Evolutionary conservation across 2,329 filamentous ascomycete genomes (phyloP), one percentile per base, ranked within the genome.

Genomic region (Plectosphaerella cucumerina): DNA sequence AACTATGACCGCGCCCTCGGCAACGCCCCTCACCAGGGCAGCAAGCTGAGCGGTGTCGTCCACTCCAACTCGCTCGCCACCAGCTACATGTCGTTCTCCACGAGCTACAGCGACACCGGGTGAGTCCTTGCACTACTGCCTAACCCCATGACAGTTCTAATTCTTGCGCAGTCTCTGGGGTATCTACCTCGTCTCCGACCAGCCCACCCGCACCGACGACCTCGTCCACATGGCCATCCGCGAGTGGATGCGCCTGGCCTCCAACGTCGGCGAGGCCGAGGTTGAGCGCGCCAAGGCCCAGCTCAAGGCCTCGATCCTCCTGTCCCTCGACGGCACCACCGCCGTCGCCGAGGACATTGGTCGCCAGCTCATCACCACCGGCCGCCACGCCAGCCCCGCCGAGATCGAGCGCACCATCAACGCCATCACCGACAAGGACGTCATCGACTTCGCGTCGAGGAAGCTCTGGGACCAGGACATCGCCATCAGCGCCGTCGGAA

Each of bases 51-150:
- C 80, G 86, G 87, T 59, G 90, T 94, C 66, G 87, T 99, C 61
- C 89, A 95, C 81, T 86, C 96, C 76, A 85, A 97, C 77, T 87
- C 92, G 72, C 84, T 99, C 56, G 94, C 94, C 73, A 99, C 96
- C 81, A 97, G 92, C 84, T 99, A 97, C 83, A 99, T 99, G 95
- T 96, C 90, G 80, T 99, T 99, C 80, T 97, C 92, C 60, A 99
- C 94, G 61, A 96, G 90, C 81, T 99, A 99, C 79, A 97, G 92
- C 69, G 94, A 99, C 73, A 99, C 94, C 70, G 94, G 92, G 91
- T 96, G 84, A 74, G 86, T 70, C 48, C 42, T 22, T 17, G n/a
- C 42, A 39, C 46, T 31, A 34, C 11, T 22, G 9, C 8, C 17
- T n/a, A 3, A 14, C 3, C 35, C 5, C 11, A 18, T 26, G 12